Evolutionary conservation across 2,329 filamentous ascomycete genomes (phyloP).

Genomic region (Colletotrichum lupini): DNA sequence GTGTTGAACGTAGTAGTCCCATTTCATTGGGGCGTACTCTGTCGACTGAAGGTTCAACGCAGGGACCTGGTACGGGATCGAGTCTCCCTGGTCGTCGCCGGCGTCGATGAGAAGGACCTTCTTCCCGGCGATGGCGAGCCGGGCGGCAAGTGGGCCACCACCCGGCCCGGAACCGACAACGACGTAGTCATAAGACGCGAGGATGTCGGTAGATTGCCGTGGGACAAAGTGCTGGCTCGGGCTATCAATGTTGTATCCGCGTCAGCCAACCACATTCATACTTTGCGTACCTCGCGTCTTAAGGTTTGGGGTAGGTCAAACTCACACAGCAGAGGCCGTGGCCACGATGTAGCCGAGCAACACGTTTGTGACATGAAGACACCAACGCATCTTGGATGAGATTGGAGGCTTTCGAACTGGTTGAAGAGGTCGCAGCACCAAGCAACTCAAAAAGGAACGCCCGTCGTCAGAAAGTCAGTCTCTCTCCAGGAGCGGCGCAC

Average conservation of each 20-base stretch:
- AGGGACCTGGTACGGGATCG: slow-evolving; percentile 42
- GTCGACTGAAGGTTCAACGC: slow-evolving; percentile 39
- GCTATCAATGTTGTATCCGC: not conserved
- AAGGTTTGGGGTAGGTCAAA: not conserved
- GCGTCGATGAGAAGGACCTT: slow-evolving; percentile 69
- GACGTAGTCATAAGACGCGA: slow-evolving; percentile 64
- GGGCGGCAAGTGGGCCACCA: slow-evolving; percentile 64
- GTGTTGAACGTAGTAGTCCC: slow-evolving; percentile 38
- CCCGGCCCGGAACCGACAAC: slow-evolving; percentile 68
- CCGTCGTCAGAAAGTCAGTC: not conserved
- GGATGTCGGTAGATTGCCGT: slow-evolving; percentile 21
- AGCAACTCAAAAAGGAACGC: not conserved
- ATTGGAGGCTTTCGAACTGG: not conserved
- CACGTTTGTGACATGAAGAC: slow-evolving; percentile 3
- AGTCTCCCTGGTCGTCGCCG: slow-evolving; percentile 62
- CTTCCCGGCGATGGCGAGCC: slow-evolving; percentile 66
- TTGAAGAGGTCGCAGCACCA: not conserved
- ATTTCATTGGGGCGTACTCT: slow-evolving; percentile 36
- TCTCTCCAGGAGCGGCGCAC: not conserved
- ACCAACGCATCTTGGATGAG: slow-evolving; percentile 23
- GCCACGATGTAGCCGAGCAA: slow-evolving; percentile 26
- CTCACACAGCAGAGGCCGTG: slow-evolving; percentile 24
- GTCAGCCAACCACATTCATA: not conserved
- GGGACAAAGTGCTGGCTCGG: slow-evolving; percentile 10
- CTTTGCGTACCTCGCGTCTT: not conserved